Evolutionary conservation across 2,329 filamentous ascomycete genomes (phyloP).

Genomic region (Septoria linicola): DNA sequence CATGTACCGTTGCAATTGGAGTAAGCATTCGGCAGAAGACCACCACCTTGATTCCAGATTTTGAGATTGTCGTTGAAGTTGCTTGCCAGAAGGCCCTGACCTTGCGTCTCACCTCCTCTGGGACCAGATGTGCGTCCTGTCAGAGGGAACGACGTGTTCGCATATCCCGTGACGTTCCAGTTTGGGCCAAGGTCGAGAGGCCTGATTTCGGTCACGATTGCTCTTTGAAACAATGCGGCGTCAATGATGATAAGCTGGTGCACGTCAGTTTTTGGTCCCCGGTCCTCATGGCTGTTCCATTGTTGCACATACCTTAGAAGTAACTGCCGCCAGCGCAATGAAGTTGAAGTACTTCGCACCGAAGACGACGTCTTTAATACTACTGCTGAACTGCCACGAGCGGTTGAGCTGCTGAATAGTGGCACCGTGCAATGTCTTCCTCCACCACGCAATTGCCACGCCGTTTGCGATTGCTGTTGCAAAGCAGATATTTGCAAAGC

Average conservation of each 20-base stretch:
- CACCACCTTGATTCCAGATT: neutral
- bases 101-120: neutral
- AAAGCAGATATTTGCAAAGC: constrained; percentile 22
- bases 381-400: constrained; percentile 29
- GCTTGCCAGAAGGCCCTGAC: neutral
- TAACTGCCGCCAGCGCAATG: constrained; percentile 30
- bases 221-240: constrained; percentile 4
- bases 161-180: constrained; percentile 3
- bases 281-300: too few relatives aligned
- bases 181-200: neutral
- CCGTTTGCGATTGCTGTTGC: constrained; percentile 27
- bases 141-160: neutral
- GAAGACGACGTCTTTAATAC: constrained; percentile 22
- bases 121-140: neutral
- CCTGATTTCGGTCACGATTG: constrained; percentile 2
- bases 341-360: constrained; percentile 30
- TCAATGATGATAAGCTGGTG: neutral
- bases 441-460: constrained; percentile 31
- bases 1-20: constrained; percentile 20
- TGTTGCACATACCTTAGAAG: constrained; percentile 25
- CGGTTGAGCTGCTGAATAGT: constrained; percentile 29
- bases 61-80: constrained; percentile 3
- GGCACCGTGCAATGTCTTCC: constrained; percentile 25
- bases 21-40: neutral
- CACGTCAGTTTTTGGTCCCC: too few relatives aligned